These are phyloP conservation scores for Colletotrichum tropicale DNA, from an alignment of 2,329 filamentous ascomycete genomes.

Conservation along the genomic window DNA sequence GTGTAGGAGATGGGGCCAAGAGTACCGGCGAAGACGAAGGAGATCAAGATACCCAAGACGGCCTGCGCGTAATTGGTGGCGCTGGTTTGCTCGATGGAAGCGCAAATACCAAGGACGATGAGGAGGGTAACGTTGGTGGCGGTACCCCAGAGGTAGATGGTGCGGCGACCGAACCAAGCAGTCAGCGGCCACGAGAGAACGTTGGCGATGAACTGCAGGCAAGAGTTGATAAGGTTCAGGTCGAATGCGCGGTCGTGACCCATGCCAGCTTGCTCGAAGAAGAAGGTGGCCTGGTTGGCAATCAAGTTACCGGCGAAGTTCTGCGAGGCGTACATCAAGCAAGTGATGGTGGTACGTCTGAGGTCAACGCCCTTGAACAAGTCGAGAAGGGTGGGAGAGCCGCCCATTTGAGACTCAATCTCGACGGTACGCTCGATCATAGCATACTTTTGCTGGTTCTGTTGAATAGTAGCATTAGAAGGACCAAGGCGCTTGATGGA, in stretches of 20 bases:
- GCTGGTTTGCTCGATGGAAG: conserved; percentile 33
- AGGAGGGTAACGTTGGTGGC: conserved; percentile 36
- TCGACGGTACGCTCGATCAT: conserved; percentile 64
- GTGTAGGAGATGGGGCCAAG: conserved; percentile 41
- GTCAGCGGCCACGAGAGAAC: conserved; percentile 36
- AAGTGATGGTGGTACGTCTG: conserved; percentile 60
- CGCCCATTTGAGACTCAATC: conserved; percentile 48
- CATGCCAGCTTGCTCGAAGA: conserved; percentile 48
- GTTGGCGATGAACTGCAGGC: conserved; percentile 37
- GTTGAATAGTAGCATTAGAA: conserved; percentile 24
- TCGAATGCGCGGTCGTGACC: conserved; percentile 24
- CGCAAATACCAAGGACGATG: conserved; percentile 38
- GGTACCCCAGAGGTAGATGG: conserved; percentile 42
- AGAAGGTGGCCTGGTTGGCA: conserved; percentile 66
- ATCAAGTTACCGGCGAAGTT: conserved; percentile 66
- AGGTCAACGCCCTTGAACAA: conserved; percentile 59
- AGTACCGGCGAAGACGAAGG: conserved; percentile 39
- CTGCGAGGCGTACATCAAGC: conserved; percentile 62
- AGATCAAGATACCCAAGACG: conserved; percentile 39
- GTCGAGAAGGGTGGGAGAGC: conserved; percentile 51
- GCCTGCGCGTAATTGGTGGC: conserved; percentile 42
- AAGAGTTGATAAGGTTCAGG: conserved; percentile 30
- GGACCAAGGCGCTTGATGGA: conserved; percentile 51
- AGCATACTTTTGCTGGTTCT: conserved; percentile 49
- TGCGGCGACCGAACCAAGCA: conserved; percentile 41